Evolutionary conservation across 1,284 basidiomycete species (phyloP).

Genomic region (Sporisorium reilianum): DNA sequence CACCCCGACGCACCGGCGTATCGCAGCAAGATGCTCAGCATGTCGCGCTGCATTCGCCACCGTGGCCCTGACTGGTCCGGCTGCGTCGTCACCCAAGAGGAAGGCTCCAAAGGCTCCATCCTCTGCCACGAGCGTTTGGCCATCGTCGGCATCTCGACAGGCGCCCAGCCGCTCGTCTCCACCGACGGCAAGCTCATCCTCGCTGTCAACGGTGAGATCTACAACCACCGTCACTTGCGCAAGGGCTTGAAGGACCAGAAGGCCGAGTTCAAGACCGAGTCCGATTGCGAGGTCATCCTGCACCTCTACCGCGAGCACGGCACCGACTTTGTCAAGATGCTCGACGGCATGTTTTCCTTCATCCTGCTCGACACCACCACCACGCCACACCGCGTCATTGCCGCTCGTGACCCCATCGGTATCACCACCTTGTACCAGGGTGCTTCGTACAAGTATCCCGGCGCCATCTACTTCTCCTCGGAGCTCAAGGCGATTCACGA

Average conservation of each 20-base stretch:
- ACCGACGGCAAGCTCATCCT: conserved; percentile 87
- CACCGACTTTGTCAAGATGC: conserved; percentile 71
- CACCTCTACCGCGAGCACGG: conserved; percentile 70
- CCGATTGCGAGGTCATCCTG: conserved; percentile 97
- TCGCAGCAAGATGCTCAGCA: conserved; percentile 66
- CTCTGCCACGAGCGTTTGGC: conserved; percentile 77
- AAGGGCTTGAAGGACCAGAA: conserved; percentile 74
- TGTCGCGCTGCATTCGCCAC: conserved; percentile 68
- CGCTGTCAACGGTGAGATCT: conserved; percentile 98
- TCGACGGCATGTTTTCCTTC: conserved; percentile 99
- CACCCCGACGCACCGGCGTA: conserved; percentile 67
- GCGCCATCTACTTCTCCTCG: conserved; percentile 90
- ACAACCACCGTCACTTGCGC: conserved; percentile 91
- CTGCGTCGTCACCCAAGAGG: conserved; percentile 63
- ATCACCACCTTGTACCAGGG: conserved; percentile 99
- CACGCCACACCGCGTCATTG: conserved; percentile 88
- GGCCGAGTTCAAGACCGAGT: conserved; percentile 94
- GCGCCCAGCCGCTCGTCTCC: conserved; percentile 93
- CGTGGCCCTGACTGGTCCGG: conserved; percentile 69
- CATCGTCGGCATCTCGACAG: conserved; percentile 97
- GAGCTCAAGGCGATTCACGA: conserved; percentile 93
- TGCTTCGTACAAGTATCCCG: conserved; percentile 85
- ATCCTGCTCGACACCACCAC: conserved; percentile 93
- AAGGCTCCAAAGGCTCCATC: conserved; percentile 61
- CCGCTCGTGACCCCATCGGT: conserved; percentile 96